A percentile compares a stretch with the other conserved stretches of the same genome.
Evolutionary conservation across 2,329 filamentous ascomycete species (phyloP).

Genomic region (Calonectria multiphialidica): DNA sequence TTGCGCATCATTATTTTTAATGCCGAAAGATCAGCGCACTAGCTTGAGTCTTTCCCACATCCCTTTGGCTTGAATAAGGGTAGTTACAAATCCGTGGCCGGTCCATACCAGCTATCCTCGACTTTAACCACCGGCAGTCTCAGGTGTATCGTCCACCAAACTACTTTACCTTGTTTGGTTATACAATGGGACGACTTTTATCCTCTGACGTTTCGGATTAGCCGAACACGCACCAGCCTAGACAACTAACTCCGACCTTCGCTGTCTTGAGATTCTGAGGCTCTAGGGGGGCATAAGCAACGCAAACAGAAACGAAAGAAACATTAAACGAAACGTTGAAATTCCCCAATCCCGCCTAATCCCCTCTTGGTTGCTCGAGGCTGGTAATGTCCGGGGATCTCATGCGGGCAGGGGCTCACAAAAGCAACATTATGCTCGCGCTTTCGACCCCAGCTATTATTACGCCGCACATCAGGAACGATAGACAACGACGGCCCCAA

Average conservation of each 20-base stretch:
- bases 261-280: constrained; percentile 15
- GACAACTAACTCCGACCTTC: constrained; percentile 8
- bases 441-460: constrained; percentile 28
- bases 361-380: constrained; percentile 34
- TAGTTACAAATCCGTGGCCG: constrained; percentile 9
- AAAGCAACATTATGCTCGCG: constrained; percentile 19
- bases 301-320: constrained; percentile 40
- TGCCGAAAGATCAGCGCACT: constrained; percentile 22
- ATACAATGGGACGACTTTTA: constrained; percentile 30
- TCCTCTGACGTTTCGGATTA: constrained; percentile 31
- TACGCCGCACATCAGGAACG: constrained; percentile 28
- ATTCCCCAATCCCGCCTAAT: constrained; percentile 27
- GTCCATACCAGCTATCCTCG: constrained; percentile 13
- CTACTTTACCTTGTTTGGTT: constrained; percentile 27
- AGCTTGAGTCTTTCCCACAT: neutral
- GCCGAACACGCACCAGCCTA: constrained; percentile 19
- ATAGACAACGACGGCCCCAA: constrained; percentile 26
- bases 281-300: constrained; percentile 8
- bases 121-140: constrained; percentile 29
- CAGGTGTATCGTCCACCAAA: constrained; percentile 28
- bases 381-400: constrained; percentile 27
- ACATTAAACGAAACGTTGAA: constrained; percentile 45
- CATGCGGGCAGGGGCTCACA: constrained; percentile 25
- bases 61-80: neutral
- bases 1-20: constrained; percentile 35